Evolutionary conservation across 371 early-diverging fungal species (phyloP), one percentile per base, ranked within the genome.

Genomic region (Mucor lusitanicus): DNA sequence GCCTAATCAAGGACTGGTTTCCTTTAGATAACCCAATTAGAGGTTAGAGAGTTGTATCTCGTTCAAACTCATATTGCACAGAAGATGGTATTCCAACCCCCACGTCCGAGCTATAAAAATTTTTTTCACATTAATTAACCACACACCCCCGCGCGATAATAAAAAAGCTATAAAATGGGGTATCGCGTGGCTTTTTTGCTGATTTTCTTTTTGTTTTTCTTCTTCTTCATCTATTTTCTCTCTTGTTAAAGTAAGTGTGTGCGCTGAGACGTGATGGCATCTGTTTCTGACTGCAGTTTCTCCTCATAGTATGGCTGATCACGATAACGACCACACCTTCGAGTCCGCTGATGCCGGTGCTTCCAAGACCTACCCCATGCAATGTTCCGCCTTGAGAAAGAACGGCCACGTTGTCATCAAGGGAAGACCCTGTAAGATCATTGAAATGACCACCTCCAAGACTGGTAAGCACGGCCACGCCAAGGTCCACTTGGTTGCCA

Each of bases 381-480:
- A 98, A 91, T 98, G 98, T 88, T 98, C 98, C 82, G 97, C 97
- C 68, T 94, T 99, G 72, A 93, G 99, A 85, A 99, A 98, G 95
- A 92, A 92, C 90, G 99, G 97, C 37, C 91, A 92, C 87, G 99
- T 99, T 70, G 91, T 95, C 72, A 93, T 99, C 85, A 99, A 97
- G 93, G 94, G 95, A 65, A 95, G 98, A 75, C 98, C 99, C 78
- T 99, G 99, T 91, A 99, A 98, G 94, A 97, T 99, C 69, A 93
- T 98, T 63, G 98, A 98, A 78, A 94, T 94, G 95, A 92, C 93
- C 66, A 94, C 95, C 82, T 94, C 94, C 85, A 95, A 94, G 91
- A 94, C 94, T 69, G 94, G 99, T 82, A 99, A 99, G 96, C 99
- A 99, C 95, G 99, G 99, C 72, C 99, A 98, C 93, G 99, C 99